Evolutionary conservation across 2,329 filamentous ascomycete genomes (phyloP).

Genomic region (Neonectria sp.): DNA sequence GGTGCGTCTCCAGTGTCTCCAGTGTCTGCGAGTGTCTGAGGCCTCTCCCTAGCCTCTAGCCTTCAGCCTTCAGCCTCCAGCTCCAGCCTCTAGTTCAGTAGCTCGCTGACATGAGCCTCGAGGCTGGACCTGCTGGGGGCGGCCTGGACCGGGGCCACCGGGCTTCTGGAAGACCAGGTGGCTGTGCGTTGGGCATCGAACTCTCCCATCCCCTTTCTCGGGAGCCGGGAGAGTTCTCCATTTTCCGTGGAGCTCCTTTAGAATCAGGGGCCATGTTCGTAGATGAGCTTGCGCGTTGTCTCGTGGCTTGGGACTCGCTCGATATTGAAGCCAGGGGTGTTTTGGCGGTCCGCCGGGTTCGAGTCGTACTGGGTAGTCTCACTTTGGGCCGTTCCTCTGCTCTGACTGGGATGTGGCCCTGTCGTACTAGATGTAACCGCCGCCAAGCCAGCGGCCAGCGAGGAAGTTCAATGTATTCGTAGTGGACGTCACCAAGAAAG

Average conservation of each 20-base stretch:
- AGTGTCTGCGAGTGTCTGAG: background rate
- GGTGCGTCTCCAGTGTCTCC: background rate
- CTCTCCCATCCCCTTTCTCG: slow-evolving; percentile 2
- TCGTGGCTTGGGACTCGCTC: slow-evolving; percentile 30
- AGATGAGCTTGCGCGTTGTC: slow-evolving; percentile 37
- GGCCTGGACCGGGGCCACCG: slow-evolving; percentile 11
- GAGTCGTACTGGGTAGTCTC: slow-evolving; percentile 20
- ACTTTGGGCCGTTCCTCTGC: slow-evolving; percentile 7
- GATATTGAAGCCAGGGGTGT: slow-evolving; percentile 34
- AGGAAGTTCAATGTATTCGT: slow-evolving; percentile 14
- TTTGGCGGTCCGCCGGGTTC: slow-evolving; percentile 11
- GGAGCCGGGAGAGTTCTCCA: slow-evolving; percentile 2
- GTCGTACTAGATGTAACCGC: slow-evolving; percentile 3
- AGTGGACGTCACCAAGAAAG: slow-evolving; percentile 32
- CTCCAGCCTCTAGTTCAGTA: background rate
- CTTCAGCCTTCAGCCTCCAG: background rate
- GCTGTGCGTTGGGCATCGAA: slow-evolving; percentile 22
- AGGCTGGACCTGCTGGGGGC: background rate
- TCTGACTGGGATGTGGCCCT: slow-evolving; percentile 9
- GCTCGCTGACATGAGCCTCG: slow-evolving; percentile 25
- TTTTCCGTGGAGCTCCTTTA: slow-evolving; percentile 1
- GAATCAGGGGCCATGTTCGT: slow-evolving; percentile 24
- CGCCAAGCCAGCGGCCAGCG: background rate
- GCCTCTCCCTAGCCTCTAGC: background rate
- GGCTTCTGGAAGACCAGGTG: slow-evolving; percentile 18